phyloP scores from a whole-genome alignment of 805 yeast species.

The Yueomyces sp. region DNA sequence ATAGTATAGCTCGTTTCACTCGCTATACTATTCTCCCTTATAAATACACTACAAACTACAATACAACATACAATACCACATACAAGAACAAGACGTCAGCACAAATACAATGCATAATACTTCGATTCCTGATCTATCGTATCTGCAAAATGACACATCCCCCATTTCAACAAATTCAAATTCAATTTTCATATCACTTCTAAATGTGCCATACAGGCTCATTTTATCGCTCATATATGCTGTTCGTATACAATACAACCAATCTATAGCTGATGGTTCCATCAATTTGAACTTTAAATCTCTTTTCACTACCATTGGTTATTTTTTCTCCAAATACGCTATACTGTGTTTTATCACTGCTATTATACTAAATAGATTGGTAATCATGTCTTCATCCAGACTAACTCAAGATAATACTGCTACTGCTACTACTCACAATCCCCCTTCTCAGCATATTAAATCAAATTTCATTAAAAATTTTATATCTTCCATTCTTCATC shows the following conservation, averaged over 20 bases:
- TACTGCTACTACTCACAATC: too few relatives aligned
- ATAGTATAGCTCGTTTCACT: too few relatives aligned
- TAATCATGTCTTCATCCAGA: constrained; percentile 42
- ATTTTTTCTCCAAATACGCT: constrained; percentile 37
- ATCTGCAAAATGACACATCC: too few relatives aligned
- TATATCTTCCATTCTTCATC: too few relatives aligned
- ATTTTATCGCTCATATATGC: constrained; percentile 11
- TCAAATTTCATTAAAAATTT: background rate
- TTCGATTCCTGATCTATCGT: too few relatives aligned
- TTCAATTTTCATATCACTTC: constrained; percentile 4
- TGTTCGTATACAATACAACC: constrained; percentile 12
- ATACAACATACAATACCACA: too few relatives aligned
- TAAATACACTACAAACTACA: too few relatives aligned
- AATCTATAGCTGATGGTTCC: constrained; percentile 4
- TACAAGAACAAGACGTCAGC: too few relatives aligned
- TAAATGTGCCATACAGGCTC: constrained; percentile 13
- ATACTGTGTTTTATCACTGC: constrained; percentile 45
- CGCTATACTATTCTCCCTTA: too few relatives aligned
- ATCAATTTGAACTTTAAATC: constrained; percentile 1
- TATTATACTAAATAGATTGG: constrained; percentile 41
- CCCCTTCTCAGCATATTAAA: background rate
- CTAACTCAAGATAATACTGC: constrained; percentile 20
- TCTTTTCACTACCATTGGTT: constrained; percentile 20
- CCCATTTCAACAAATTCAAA: too few relatives aligned
- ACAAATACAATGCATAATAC: too few relatives aligned